phyloP scores from a whole-genome alignment of 2,329 filamentous ascomycete genomes.

The Xylariaceae sp. region DNA sequence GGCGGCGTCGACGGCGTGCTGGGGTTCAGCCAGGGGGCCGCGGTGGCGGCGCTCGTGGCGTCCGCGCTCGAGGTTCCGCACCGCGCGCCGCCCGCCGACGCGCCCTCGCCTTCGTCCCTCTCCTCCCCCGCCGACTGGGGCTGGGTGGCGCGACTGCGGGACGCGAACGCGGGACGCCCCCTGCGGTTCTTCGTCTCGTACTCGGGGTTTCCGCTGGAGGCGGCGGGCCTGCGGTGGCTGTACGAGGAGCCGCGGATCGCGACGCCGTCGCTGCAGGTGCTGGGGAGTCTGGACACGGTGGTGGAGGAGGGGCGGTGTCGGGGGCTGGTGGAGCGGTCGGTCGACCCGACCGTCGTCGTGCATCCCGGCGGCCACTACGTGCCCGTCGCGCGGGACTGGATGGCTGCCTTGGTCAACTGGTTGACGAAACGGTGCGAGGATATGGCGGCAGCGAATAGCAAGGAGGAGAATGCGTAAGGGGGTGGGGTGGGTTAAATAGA shows the following conservation, averaged over 20 bases:
- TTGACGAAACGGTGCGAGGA: conserved; percentile 30
- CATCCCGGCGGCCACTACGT: conserved; percentile 93
- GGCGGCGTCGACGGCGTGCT: conserved; percentile 77
- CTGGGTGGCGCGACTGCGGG: conserved; percentile 51
- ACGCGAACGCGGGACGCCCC: conserved; percentile 49
- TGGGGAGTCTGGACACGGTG: conserved; percentile 84
- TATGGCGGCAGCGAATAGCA: conserved; percentile 27
- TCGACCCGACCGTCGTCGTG: conserved; percentile 57
- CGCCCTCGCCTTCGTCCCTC: too few species aligned
- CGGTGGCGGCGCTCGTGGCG: conserved; percentile 72
- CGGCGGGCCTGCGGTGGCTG: conserved; percentile 35
- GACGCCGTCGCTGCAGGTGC: conserved; percentile 79
- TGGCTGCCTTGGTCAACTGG: conserved; percentile 71
- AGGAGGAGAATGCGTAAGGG: conserved; percentile 3
- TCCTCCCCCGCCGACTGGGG: too few species aligned
- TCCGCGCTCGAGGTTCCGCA: conserved; percentile 65
- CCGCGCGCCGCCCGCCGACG: conserved; percentile 8
- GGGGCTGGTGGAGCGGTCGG: conserved; percentile 67
- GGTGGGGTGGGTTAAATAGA: not conserved
- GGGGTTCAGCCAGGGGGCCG: conserved; percentile 82
- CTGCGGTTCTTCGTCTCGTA: conserved; percentile 67
- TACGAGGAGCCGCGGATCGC: conserved; percentile 49
- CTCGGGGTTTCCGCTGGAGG: conserved; percentile 63
- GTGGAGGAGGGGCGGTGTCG: conserved; percentile 77
- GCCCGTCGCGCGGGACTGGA: conserved; percentile 80